Percentiles rank a stretch among this genome's conserved stretches.
Conservation (phyloP, 495 filamentous ascomycete genomes). For the Aspergillus affinis region DNA sequence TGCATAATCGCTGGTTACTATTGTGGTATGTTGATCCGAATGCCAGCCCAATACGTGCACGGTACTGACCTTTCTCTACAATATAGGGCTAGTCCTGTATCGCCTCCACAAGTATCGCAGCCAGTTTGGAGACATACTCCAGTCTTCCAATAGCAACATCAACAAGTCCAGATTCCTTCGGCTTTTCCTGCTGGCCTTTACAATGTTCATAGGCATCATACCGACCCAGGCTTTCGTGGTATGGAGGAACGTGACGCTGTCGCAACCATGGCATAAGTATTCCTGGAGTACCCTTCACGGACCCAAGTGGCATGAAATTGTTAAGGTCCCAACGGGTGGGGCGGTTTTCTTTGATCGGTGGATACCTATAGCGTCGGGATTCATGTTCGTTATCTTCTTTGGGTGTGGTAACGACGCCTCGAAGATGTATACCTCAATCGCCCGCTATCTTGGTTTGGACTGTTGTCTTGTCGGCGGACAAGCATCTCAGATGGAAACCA, state of each 20-base stretch:
- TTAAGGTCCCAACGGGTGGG: constrained; percentile 58
- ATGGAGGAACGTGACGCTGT: constrained; percentile 48
- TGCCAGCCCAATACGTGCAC: not conserved
- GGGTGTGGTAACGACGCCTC: constrained; percentile 75
- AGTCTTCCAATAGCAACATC: constrained; percentile 52
- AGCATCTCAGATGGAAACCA: constrained; percentile 15
- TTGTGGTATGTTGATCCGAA: constrained; percentile 58
- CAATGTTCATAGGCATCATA: constrained; percentile 64
- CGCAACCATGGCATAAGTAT: constrained; percentile 46
- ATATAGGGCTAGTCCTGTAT: constrained; percentile 57
- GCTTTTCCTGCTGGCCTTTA: constrained; percentile 71
- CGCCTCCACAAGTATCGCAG: constrained; percentile 68
- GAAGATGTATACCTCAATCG: constrained; percentile 62
- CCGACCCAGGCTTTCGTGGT: constrained; percentile 65
- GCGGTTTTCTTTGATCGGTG: constrained; percentile 63
- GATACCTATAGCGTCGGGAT: constrained; percentile 59
- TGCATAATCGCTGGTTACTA: constrained; percentile 63
- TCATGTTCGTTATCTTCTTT: constrained; percentile 73
- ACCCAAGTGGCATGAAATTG: constrained; percentile 57
- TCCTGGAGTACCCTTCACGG: constrained; percentile 56
- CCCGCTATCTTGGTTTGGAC: constrained; percentile 30
- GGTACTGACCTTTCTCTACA: constrained; percentile 10
- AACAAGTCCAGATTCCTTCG: constrained; percentile 73
- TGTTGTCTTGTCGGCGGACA: constrained; percentile 24
- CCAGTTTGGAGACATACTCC: constrained; percentile 59